Conservation (phyloP, 164 flowering plant genomes). For the Houttuynia cordata region DNA sequence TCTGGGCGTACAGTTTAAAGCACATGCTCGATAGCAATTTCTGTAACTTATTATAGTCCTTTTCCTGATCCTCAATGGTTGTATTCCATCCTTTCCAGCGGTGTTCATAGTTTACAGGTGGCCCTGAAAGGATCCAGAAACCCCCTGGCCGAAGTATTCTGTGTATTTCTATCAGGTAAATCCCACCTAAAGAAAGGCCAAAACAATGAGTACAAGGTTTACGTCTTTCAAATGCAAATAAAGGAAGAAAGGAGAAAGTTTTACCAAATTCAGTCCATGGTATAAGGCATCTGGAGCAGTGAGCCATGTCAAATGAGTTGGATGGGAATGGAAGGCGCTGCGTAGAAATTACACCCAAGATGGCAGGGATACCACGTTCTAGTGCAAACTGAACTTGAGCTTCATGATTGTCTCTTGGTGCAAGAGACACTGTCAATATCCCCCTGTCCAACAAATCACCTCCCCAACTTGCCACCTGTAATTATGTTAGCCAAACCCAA, state of each 20-base stretch:
- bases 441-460: constrained; percentile 92
- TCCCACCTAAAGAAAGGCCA: constrained; percentile 57
- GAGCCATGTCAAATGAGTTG: constrained; percentile 96
- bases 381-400: constrained; percentile 98
- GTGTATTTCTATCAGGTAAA: constrained; percentile 83
- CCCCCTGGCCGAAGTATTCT: constrained; percentile 98
- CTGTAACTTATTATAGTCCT: constrained; percentile 74
- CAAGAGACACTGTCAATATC: constrained; percentile 83
- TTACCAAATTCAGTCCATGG: constrained; percentile 99
- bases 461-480: constrained; percentile 99
- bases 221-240: too few species aligned
- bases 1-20: constrained; percentile 69
- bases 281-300: constrained; percentile 97
- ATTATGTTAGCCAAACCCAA: neutral
- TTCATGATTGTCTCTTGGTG: constrained; percentile 98
- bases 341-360: constrained; percentile 88
- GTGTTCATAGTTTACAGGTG: constrained; percentile 87
- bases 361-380: constrained; percentile 98
- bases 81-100: constrained; percentile 97
- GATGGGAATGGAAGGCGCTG: constrained; percentile 98
- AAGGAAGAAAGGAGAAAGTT: neutral
- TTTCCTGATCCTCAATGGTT: constrained; percentile 73
- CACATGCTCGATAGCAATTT: constrained; percentile 73
- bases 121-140: constrained; percentile 97
- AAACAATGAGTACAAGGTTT: neutral